A percentile compares a stretch with the other conserved stretches of the same genome.
Conservation (phyloP, 768 basidiomycete genomes). For the Phanerodontia chrysosporium region DNA sequence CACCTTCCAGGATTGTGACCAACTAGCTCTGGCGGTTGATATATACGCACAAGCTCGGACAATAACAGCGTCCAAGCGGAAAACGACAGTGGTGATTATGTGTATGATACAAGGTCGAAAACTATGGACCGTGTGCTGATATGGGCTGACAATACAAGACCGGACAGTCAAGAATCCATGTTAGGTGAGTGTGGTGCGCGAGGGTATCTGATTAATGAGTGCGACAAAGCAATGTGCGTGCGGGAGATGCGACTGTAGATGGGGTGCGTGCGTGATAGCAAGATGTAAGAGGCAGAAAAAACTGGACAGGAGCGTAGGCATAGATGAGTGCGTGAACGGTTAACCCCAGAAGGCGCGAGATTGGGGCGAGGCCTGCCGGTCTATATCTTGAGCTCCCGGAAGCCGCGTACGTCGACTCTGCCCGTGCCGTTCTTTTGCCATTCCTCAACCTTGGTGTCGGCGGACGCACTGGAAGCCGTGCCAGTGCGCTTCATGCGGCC, state of each 20-base stretch:
- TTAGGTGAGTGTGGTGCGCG: neutral
- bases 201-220: neutral
- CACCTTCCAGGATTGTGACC: too few species aligned
- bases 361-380: neutral
- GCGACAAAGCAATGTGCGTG: neutral
- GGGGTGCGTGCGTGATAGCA: neutral
- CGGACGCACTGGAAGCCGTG: slow-evolving; percentile 19
- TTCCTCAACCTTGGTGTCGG: slow-evolving; percentile 33
- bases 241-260: neutral
- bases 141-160: neutral
- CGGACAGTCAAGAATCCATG: neutral
- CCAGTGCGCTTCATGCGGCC: slow-evolving; percentile 38
- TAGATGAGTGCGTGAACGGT: too few species aligned
- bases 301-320: too few species aligned
- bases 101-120: neutral
- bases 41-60: too few species aligned
- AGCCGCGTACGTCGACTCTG: slow-evolving; percentile 71
- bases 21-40: too few species aligned
- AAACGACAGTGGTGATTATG: neutral
- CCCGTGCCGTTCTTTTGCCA: slow-evolving; percentile 71
- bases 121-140: neutral
- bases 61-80: neutral
- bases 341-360: neutral
- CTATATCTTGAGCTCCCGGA: slow-evolving; percentile 72
- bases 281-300: neutral